Evolutionary conservation across 1,284 basidiomycete genomes (phyloP).

Genomic region (Leccinum griseonigrum): DNA sequence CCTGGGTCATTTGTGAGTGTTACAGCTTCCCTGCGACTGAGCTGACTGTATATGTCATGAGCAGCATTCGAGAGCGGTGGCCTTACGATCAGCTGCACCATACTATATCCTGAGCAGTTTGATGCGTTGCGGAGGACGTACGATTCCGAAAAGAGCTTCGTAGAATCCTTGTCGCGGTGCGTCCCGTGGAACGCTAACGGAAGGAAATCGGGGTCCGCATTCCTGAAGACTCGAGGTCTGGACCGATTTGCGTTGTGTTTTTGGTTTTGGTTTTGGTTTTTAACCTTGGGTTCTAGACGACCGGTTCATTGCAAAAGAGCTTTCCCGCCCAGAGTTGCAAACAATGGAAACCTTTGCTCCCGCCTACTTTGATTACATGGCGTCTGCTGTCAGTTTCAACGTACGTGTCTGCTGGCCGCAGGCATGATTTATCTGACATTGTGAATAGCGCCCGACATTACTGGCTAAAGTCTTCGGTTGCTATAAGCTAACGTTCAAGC

Average conservation of each 20-base stretch:
- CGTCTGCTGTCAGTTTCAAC: slow-evolving; percentile 76
- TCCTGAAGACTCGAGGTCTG: slow-evolving; percentile 90
- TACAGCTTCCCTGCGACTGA: background rate
- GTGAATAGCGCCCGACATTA: slow-evolving; percentile 81
- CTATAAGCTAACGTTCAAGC: slow-evolving; percentile 93
- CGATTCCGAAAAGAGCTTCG: slow-evolving; percentile 90
- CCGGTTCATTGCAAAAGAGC: slow-evolving; percentile 97
- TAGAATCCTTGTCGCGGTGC: slow-evolving; percentile 92
- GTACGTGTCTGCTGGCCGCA: slow-evolving; percentile 41
- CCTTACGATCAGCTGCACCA: slow-evolving; percentile 93
- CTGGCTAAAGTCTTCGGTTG: slow-evolving; percentile 98
- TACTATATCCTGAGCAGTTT: slow-evolving; percentile 97
- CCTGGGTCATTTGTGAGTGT: slow-evolving; percentile 73
- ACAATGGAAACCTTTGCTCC: slow-evolving; percentile 97
- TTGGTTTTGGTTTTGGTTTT: background rate
- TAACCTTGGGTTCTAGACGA: slow-evolving; percentile 61
- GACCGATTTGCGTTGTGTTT: background rate
- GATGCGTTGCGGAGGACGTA: slow-evolving; percentile 91
- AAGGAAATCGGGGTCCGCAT: slow-evolving; percentile 96
- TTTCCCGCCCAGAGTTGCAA: slow-evolving; percentile 90
- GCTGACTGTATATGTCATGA: slow-evolving; percentile 44
- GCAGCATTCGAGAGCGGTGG: slow-evolving; percentile 87
- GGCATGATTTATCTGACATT: slow-evolving; percentile 3
- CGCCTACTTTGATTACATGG: slow-evolving; percentile 97
- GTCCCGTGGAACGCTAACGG: slow-evolving; percentile 96